A percentile compares a stretch with the other conserved stretches of the same genome.
Evolutionary conservation across 108 stramenopile genomes (phyloP).

Genomic region (Skeletonema marinoi): DNA sequence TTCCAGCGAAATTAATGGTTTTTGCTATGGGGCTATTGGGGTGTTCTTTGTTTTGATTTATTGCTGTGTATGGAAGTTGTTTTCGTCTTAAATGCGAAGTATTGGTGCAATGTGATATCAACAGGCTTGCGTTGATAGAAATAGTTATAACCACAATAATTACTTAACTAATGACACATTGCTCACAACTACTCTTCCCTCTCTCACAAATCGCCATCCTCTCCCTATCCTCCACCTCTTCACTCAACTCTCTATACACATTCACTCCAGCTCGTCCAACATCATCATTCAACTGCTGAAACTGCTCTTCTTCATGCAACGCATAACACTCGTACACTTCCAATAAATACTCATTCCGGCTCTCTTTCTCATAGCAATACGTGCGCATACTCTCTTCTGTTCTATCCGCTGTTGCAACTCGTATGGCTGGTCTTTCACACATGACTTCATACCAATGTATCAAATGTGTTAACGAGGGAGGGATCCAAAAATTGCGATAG

Average conservation of each 20-base stretch:
- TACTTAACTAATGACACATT: slow-evolving; percentile 25
- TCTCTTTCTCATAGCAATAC: slow-evolving; percentile 30
- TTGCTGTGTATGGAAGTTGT: background rate
- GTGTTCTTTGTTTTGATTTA: background rate
- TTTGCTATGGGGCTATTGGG: slow-evolving; percentile 2
- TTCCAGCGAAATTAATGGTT: slow-evolving; percentile 3
- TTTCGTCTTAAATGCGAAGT: background rate
- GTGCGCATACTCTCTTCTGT: slow-evolving; percentile 17
- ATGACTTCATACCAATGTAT: slow-evolving; percentile 30
- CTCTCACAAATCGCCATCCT: slow-evolving; percentile 1
- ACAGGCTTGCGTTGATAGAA: no score
- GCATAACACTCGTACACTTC: slow-evolving; percentile 42
- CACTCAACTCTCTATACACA: slow-evolving; percentile 22
- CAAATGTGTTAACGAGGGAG: slow-evolving; percentile 25
- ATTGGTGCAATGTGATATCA: no score
- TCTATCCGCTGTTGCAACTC: slow-evolving; percentile 40
- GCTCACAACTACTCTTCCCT: slow-evolving; percentile 20
- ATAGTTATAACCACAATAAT: background rate
- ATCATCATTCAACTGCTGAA: slow-evolving; percentile 32
- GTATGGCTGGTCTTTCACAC: slow-evolving; percentile 19
- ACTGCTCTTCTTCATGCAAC: slow-evolving; percentile 14
- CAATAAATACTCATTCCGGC: slow-evolving; percentile 29
- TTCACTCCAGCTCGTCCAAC: slow-evolving; percentile 25
- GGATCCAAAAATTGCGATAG: slow-evolving; percentile 44
- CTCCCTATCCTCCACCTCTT: slow-evolving; percentile 19